Conservation (phyloP, 345 rosid genomes). For the Dipteronia sinensis region DNA sequence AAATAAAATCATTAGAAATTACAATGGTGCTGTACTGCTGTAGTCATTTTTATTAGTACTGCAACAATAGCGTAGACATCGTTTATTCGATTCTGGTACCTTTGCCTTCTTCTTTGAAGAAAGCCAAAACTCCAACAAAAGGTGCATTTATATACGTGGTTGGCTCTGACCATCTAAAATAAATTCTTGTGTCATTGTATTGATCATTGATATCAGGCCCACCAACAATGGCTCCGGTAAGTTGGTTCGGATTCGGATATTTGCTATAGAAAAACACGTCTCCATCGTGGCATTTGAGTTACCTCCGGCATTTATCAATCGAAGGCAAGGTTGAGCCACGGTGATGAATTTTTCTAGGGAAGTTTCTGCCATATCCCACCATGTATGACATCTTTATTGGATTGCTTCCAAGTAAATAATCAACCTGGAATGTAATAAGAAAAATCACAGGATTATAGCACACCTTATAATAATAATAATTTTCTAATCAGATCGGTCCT, state of each 20-base stretch:
- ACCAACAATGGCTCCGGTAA: conserved; percentile 57
- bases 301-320: conserved; percentile 29
- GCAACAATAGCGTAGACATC: no score
- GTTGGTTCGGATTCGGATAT: conserved; percentile 48
- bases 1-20: no score
- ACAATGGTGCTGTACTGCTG: no score
- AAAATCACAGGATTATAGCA: neutral
- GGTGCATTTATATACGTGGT: conserved; percentile 69
- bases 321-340: conserved; percentile 61
- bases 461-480: no score
- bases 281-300: conserved; percentile 48
- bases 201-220: conserved; percentile 52
- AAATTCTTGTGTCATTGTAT: conserved; percentile 37
- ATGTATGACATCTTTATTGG: conserved; percentile 61
- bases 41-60: no score
- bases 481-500: no score
- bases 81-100: no score
- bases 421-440: conserved; percentile 34
- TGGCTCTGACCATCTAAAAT: conserved; percentile 49
- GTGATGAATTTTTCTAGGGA: conserved; percentile 58
- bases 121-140: conserved; percentile 60
- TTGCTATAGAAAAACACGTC: conserved; percentile 29
- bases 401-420: conserved; percentile 63
- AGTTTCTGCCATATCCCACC: conserved; percentile 57
- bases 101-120: conserved; percentile 26